Conservation (phyloP, 2,329 filamentous ascomycete genomes). For the Aspergillus brasiliensis region DNA sequence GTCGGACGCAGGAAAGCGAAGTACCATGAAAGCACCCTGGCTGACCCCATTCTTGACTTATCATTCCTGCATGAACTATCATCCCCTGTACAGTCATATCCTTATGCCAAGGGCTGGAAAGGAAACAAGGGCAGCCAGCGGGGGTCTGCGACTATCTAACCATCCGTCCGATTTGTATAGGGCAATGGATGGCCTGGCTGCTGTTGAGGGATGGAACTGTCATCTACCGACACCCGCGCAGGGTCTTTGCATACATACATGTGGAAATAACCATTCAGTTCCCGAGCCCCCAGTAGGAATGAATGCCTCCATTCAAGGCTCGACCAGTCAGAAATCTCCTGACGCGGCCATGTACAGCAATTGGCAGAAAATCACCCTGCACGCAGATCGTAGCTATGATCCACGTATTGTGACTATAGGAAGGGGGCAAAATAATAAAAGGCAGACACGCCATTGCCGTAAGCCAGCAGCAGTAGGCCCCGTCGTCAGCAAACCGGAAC, state of each 20-base stretch:
- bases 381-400: background rate
- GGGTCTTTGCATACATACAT: constrained; percentile 6
- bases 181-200: background rate
- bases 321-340: background rate
- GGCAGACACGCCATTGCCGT: background rate
- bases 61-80: background rate
- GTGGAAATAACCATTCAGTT: constrained; percentile 1
- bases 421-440: no score
- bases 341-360: background rate
- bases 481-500: constrained; percentile 16
- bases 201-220: constrained; percentile 8
- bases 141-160: background rate
- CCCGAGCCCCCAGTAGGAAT: constrained; percentile 4
- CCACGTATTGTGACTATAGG: no score
- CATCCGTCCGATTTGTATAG: background rate
- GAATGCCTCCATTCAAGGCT: background rate
- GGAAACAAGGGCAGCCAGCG: background rate
- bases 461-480: background rate
- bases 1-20: constrained; percentile 28
- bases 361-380: background rate
- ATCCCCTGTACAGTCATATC: background rate
- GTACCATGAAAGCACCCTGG: constrained; percentile 15
- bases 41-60: background rate
- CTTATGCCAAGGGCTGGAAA: background rate
- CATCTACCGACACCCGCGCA: constrained; percentile 4